Conservation (phyloP, 1,284 basidiomycete species). For the Kwoniella shivajii region DNA sequence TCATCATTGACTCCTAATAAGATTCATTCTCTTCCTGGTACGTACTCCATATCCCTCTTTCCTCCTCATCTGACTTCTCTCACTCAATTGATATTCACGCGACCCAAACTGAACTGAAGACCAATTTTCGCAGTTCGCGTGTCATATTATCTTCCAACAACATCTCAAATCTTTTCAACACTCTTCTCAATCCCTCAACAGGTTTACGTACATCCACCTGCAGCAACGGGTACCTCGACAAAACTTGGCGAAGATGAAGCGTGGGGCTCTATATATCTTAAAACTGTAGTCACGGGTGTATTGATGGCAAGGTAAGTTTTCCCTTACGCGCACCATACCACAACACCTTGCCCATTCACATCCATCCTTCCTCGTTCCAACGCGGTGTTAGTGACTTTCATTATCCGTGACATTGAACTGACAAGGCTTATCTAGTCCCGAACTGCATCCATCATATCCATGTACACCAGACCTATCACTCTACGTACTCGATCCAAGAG, state of each 20-base stretch:
- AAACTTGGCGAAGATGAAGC: constrained; percentile 34
- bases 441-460: constrained; percentile 39
- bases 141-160: constrained; percentile 43
- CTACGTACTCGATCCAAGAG: constrained; percentile 51
- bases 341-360: not conserved
- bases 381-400: too few relatives aligned
- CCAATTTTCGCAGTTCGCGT: constrained; percentile 41
- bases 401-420: too few relatives aligned
- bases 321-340: not conserved
- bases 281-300: constrained; percentile 49
- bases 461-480: constrained; percentile 43
- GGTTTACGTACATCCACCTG: constrained; percentile 48
- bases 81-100: not conserved
- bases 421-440: constrained; percentile 34
- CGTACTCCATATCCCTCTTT: constrained; percentile 11
- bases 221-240: constrained; percentile 18
- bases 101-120: constrained; percentile 12
- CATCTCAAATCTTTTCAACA: constrained; percentile 42
- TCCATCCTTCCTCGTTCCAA: not conserved
- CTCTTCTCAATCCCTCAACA: constrained; percentile 41
- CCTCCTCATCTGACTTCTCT: not conserved
- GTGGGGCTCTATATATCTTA: constrained; percentile 51
- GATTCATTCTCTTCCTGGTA: constrained; percentile 50
- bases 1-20: constrained; percentile 39
- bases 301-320: constrained; percentile 43